These are phyloP conservation scores for Rosa chinensis DNA, from an alignment of 306 rosid genomes.

Conservation along the genomic window DNA sequence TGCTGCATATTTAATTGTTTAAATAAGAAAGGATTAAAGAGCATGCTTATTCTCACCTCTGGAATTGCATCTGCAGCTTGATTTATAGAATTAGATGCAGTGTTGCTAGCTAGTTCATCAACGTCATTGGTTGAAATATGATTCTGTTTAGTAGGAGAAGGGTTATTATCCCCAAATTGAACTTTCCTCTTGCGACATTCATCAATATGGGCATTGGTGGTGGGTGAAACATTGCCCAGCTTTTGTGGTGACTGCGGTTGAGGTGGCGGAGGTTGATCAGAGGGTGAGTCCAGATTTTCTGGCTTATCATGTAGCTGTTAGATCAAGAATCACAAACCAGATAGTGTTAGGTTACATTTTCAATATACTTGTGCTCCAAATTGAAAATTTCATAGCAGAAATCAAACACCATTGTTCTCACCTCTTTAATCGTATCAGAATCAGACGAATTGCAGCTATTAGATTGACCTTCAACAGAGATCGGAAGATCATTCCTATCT, in stretches of 20 bases:
- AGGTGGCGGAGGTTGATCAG: not conserved
- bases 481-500: not conserved
- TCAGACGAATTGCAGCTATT: not conserved
- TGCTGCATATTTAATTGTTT: not conserved
- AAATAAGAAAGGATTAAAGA: not conserved
- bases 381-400: not conserved
- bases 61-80: not conserved
- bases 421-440: not conserved
- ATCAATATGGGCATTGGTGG: not conserved
- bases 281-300: not conserved
- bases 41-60: conserved; percentile 42
- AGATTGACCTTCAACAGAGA: not conserved
- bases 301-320: conserved; percentile 6
- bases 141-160: not conserved
- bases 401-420: not conserved
- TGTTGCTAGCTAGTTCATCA: not conserved
- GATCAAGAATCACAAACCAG: conserved; percentile 19
- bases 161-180: not conserved
- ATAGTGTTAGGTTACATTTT: not conserved
- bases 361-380: conserved; percentile 10
- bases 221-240: not conserved
- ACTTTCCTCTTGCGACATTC: not conserved
- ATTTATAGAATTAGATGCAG: not conserved
- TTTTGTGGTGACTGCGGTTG: not conserved
- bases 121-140: not conserved